Evolutionary conservation across 495 filamentous ascomycete species (phyloP), one percentile per base, ranked within the genome.

Genomic region (Neohortaea acidophila): DNA sequence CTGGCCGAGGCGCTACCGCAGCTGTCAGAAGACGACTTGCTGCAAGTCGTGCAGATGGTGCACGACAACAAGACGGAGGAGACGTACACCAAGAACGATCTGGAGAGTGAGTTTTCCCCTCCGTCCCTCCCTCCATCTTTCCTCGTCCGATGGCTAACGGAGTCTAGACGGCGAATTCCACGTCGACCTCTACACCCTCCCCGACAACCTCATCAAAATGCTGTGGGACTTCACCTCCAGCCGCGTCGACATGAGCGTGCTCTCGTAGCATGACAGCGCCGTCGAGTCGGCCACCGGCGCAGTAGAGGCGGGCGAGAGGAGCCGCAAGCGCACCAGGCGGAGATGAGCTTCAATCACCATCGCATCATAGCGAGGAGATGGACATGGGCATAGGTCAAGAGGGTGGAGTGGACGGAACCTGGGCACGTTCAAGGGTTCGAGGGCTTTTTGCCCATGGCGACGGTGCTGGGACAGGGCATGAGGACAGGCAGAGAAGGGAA

Each of bases 1-100:
- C 72, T 99, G 48, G 89, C 91, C 10, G 91, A 94, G n/a, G 80
- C 73, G 7, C 65, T 92, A n/a, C 73, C 81, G 51, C 79, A 77
- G 60, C 67, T 93, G 21, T 65, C 66, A 44, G 84, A 93, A 57
- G 84, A 93, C 35, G 85, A 96, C 52, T 71, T 99, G 4, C 67
- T 99, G 26, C 78, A 84, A 41, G 84, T 96, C 10, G 87, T 99
- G 38, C 84, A 94, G 63, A 80, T 99, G 77, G 82, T 99, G 33
- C 89, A 96, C 53, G 91, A 99, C 56, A 77, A 94, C 57, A 96
- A 96, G 67, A 73, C 73, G 0, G 66, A 78, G 1, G 82, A 89
- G 22, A 94, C 89, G 0, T 94, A 94, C 56, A 86, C 83, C 27
- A 92, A 92, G 63, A 96, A 94, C 44, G 92, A 99, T 58, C 72